These are phyloP conservation scores for Botrytis galanthina DNA, from an alignment of 2,329 filamentous ascomycete genomes.

Conservation along the genomic window DNA sequence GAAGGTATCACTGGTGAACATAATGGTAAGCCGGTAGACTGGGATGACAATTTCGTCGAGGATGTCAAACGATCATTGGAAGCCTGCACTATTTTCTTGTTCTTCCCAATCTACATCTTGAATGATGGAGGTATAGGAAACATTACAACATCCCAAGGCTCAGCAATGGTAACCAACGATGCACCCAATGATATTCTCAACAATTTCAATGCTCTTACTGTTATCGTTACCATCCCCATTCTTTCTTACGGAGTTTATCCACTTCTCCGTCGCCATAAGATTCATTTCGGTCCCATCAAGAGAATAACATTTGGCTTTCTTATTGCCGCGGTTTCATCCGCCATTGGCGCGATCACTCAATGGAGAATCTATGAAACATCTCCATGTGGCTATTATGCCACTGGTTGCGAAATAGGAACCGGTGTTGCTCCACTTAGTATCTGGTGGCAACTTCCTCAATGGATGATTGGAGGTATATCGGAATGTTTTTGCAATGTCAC, in stretches of 20 bases:
- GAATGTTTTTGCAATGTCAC: constrained; percentile 58
- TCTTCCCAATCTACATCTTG: constrained; percentile 46
- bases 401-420: constrained; percentile 27
- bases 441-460: constrained; percentile 41
- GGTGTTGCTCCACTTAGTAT: constrained; percentile 30
- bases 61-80: constrained; percentile 68
- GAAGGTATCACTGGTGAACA: constrained; percentile 44
- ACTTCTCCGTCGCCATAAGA: constrained; percentile 57
- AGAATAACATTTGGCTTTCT: constrained; percentile 70
- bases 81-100: constrained; percentile 66
- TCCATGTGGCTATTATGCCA: constrained; percentile 51
- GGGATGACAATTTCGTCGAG: constrained; percentile 79
- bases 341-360: constrained; percentile 55
- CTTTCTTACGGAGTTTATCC: constrained; percentile 69
- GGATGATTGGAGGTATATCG: constrained; percentile 50
- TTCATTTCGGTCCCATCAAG: constrained; percentile 71
- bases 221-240: constrained; percentile 72
- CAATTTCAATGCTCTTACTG: constrained; percentile 72
- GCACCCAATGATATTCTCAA: constrained; percentile 76
- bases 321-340: constrained; percentile 59
- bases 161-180: constrained; percentile 64
- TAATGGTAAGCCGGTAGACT: constrained; percentile 55
- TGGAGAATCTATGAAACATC: constrained; percentile 62
- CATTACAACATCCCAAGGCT: constrained; percentile 50
- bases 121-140: constrained; percentile 48